These are phyloP conservation scores for Clavispora phyllophila DNA, from an alignment of 805 yeast genomes.

Conservation along the genomic window DNA sequence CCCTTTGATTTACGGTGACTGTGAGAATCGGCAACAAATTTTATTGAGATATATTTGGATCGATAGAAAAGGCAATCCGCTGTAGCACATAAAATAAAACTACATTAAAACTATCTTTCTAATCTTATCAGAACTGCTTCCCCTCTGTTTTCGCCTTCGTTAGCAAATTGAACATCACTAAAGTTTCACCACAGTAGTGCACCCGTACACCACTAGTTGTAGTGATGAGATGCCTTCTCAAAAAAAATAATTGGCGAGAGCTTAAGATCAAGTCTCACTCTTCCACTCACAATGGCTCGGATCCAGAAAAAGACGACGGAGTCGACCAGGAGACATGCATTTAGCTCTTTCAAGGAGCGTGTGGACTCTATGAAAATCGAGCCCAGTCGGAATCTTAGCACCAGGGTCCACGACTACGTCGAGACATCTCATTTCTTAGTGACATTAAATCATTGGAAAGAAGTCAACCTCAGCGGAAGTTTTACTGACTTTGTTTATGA, in stretches of 20 bases:
- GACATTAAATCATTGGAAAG: slow-evolving; percentile 82
- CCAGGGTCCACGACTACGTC: slow-evolving; percentile 62
- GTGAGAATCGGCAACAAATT: too few relatives aligned
- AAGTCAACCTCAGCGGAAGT: slow-evolving; percentile 69
- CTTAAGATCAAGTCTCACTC: background rate
- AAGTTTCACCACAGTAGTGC: background rate
- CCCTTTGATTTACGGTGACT: too few relatives aligned
- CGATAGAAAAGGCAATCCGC: too few relatives aligned
- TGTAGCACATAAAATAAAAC: too few relatives aligned
- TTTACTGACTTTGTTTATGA: slow-evolving; percentile 61
- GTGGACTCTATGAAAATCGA: slow-evolving; percentile 81
- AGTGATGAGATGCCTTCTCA: slow-evolving; percentile 12
- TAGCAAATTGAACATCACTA: too few relatives aligned
- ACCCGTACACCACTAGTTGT: slow-evolving; percentile 12
- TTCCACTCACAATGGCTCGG: slow-evolving; percentile 1
- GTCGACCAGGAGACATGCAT: slow-evolving; percentile 54
- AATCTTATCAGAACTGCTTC: too few relatives aligned
- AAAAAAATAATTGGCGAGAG: slow-evolving; percentile 1
- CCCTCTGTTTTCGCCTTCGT: too few relatives aligned
- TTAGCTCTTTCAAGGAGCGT: slow-evolving; percentile 75
- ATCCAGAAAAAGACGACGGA: slow-evolving; percentile 40
- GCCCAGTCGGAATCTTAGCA: slow-evolving; percentile 51
- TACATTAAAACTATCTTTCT: too few relatives aligned
- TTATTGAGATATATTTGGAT: too few relatives aligned
- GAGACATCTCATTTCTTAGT: slow-evolving; percentile 76